Percentiles rank a stretch among this genome's conserved stretches.
Evolutionary conservation across 2,329 filamentous ascomycete species (phyloP).

Genomic region (Xylariaceae sp.): DNA sequence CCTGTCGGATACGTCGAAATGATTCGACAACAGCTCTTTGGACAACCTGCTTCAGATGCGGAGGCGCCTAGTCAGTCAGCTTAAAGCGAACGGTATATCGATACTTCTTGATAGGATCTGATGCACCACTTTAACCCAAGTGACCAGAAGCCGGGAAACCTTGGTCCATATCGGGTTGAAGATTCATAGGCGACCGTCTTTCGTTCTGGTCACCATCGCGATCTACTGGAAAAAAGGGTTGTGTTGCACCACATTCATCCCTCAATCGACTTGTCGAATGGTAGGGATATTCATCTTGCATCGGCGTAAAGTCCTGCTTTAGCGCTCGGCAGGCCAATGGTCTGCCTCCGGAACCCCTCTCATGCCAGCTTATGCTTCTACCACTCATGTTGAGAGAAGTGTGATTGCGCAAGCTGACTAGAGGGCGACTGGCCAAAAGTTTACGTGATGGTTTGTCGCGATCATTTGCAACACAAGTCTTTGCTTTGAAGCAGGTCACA

Average conservation of each 20-base stretch:
- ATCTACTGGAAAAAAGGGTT: neutral
- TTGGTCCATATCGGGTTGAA: neutral
- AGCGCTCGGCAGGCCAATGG: too few relatives aligned
- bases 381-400: too few relatives aligned
- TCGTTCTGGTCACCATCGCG: constrained; percentile 5
- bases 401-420: too few relatives aligned
- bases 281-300: constrained; percentile 5
- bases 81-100: neutral
- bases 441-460: neutral
- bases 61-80: constrained; percentile 2
- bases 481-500: neutral
- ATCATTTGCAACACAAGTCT: neutral
- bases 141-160: neutral
- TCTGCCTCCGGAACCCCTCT: too few relatives aligned
- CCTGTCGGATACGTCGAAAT: constrained; percentile 72
- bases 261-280: constrained; percentile 4
- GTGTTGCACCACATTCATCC: neutral
- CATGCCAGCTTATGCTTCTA: too few relatives aligned
- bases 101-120: neutral
- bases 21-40: constrained; percentile 43
- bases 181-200: neutral
- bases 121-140: neutral
- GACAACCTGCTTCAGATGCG: constrained; percentile 20
- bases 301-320: neutral
- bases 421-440: too few relatives aligned